Percentiles rank a stretch among this genome's conserved stretches.
These are phyloP conservation scores for Pleurotus djamor DNA, from an alignment of 768 basidiomycete genomes.

Conservation along the genomic window DNA sequence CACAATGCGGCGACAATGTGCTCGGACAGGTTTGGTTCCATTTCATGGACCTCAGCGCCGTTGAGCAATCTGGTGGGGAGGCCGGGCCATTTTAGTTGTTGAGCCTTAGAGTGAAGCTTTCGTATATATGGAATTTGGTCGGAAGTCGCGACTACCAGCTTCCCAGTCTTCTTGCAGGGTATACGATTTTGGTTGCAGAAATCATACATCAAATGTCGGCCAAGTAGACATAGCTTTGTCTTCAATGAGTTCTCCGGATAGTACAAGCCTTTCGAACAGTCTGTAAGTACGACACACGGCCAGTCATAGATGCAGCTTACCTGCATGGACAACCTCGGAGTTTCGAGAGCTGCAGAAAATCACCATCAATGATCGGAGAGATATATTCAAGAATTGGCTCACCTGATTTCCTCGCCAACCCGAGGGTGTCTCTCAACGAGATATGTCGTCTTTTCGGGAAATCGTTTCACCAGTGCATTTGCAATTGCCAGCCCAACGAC, in stretches of 20 bases:
- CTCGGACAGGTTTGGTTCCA: slow-evolving; percentile 82
- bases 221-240: slow-evolving; percentile 82
- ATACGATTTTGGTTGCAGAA: slow-evolving; percentile 64
- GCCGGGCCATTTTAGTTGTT: slow-evolving; percentile 50
- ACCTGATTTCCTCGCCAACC: slow-evolving; percentile 89
- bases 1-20: slow-evolving; percentile 73
- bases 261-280: slow-evolving; percentile 59
- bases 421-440: slow-evolving; percentile 75
- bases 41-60: slow-evolving; percentile 60
- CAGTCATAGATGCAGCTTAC: slow-evolving; percentile 26
- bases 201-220: slow-evolving; percentile 80
- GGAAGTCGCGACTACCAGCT: slow-evolving; percentile 81
- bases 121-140: slow-evolving; percentile 72
- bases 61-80: slow-evolving; percentile 69
- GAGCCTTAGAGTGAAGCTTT: slow-evolving; percentile 61
- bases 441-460: slow-evolving; percentile 69
- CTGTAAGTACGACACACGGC: background rate
- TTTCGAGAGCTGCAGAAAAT: slow-evolving; percentile 69
- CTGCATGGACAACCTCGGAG: slow-evolving; percentile 94
- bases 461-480: slow-evolving; percentile 61
- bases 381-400: slow-evolving; percentile 4
- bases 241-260: slow-evolving; percentile 85
- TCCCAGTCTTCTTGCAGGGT: slow-evolving; percentile 74
- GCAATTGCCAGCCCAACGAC: slow-evolving; percentile 88
- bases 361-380: too few species aligned